phyloP scores from a whole-genome alignment of 1,284 basidiomycete genomes.

The Cryptococcus wingfieldii region DNA sequence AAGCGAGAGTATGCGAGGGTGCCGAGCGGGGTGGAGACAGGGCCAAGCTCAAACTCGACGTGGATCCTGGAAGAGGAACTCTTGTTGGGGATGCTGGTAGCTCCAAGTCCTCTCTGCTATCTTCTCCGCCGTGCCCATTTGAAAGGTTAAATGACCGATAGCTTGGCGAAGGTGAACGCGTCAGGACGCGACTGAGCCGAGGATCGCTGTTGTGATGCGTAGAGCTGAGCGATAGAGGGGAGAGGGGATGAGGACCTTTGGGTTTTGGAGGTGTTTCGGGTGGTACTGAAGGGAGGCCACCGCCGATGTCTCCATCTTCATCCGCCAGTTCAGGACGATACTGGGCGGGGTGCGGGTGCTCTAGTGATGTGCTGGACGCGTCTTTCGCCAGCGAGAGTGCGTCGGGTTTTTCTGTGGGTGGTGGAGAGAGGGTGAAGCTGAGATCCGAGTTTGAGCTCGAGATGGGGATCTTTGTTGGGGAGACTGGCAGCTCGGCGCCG shows the following conservation, averaged over 20 bases:
- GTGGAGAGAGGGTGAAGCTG: no score
- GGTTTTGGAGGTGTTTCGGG: neutral
- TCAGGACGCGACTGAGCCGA: neutral
- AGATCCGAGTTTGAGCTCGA: no score
- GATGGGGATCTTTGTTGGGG: no score
- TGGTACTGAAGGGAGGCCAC: neutral
- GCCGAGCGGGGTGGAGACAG: constrained; percentile 9
- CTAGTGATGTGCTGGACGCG: no score
- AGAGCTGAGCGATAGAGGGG: neutral
- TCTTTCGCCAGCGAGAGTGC: no score
- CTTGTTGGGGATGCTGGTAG: constrained; percentile 6
- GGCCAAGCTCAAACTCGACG: neutral
- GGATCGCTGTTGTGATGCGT: neutral
- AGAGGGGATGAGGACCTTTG: neutral
- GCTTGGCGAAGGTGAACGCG: constrained; percentile 5
- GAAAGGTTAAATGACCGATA: neutral
- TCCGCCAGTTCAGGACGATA: no score
- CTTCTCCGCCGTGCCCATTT: neutral
- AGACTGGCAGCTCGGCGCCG: no score
- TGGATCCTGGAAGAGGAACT: constrained; percentile 7
- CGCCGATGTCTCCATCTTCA: no score
- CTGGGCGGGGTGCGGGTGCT: no score
- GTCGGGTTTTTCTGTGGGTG: no score
- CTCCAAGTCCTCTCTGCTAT: neutral
- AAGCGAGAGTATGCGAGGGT: constrained; percentile 6